phyloP scores from a whole-genome alignment of 352 stramenopile genomes.

The Globisporangium takayamanum region DNA sequence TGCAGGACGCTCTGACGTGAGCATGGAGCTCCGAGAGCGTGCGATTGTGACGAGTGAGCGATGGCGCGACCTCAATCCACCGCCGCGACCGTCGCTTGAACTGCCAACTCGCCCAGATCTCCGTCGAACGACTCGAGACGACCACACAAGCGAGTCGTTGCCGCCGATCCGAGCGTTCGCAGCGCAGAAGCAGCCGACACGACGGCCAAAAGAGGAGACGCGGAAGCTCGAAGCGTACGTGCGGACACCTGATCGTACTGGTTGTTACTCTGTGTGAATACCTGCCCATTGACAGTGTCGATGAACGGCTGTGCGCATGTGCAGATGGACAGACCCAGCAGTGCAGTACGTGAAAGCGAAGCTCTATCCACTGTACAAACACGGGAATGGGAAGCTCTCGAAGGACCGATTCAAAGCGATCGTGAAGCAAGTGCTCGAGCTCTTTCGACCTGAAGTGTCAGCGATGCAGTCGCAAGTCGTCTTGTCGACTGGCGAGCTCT shows the following conservation, averaged over 20 bases:
- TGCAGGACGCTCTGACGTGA: conserved; percentile 20
- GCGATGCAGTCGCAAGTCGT: conserved; percentile 56
- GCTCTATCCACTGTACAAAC: conserved; percentile 75
- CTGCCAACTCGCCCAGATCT: conserved; percentile 12
- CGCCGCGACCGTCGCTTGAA: conserved; percentile 8
- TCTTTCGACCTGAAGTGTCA: conserved; percentile 53
- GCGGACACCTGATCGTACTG: neutral
- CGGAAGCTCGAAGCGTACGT: conserved; percentile 44
- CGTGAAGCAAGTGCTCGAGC: conserved; percentile 54
- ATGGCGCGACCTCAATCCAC: conserved; percentile 39
- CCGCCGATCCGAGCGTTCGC: conserved; percentile 42
- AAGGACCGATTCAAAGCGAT: conserved; percentile 79
- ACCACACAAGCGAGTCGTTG: conserved; percentile 15
- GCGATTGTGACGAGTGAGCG: conserved; percentile 32
- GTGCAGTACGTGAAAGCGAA: conserved; percentile 80
- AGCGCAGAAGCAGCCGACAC: conserved; percentile 23
- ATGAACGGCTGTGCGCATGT: neutral
- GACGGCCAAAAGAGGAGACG: conserved; percentile 30
- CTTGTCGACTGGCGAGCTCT: conserved; percentile 31
- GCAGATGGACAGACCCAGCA: conserved; percentile 41
- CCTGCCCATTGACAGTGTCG: neutral
- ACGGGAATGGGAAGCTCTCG: conserved; percentile 44
- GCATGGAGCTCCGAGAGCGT: conserved; percentile 30
- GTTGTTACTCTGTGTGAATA: neutral
- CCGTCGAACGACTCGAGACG: conserved; percentile 1